These are phyloP conservation scores for Acacia melanoxylon DNA, from an alignment of 306 rosid genomes.

Conservation along the genomic window DNA sequence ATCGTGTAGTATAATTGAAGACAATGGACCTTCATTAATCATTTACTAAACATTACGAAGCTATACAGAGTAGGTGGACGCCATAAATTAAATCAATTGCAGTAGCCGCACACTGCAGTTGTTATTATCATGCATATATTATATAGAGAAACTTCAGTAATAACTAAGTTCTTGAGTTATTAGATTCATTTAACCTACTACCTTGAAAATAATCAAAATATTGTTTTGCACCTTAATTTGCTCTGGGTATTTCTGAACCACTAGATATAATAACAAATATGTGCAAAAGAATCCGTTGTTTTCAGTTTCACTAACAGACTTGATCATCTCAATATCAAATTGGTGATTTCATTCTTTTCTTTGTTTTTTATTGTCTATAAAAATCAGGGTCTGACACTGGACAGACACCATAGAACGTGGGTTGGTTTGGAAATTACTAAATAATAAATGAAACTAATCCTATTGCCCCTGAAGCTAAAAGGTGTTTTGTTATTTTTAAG, in stretches of 20 bases:
- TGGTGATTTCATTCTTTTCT: background rate
- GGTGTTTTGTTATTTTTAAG: background rate
- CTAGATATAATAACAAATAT: background rate
- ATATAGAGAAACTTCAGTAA: background rate
- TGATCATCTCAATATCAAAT: background rate
- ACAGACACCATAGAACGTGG: background rate
- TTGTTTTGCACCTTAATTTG: background rate
- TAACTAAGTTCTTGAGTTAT: background rate
- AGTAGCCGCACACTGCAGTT: background rate
- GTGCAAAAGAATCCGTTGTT: background rate
- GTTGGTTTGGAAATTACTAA: background rate
- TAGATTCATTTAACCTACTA: background rate
- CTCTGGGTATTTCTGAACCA: background rate
- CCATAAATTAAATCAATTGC: background rate
- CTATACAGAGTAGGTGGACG: background rate
- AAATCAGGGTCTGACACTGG: background rate
- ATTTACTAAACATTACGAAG: background rate
- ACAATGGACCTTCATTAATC: background rate
- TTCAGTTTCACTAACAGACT: background rate
- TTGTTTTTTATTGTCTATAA: background rate
- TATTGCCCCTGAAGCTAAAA: background rate
- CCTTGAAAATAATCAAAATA: background rate
- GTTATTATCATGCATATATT: background rate
- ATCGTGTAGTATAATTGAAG: background rate
- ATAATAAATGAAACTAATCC: background rate